These are phyloP conservation scores for Cokeromyces recurvatus DNA, from an alignment of 371 early-diverging fungal species.

Conservation along the genomic window DNA sequence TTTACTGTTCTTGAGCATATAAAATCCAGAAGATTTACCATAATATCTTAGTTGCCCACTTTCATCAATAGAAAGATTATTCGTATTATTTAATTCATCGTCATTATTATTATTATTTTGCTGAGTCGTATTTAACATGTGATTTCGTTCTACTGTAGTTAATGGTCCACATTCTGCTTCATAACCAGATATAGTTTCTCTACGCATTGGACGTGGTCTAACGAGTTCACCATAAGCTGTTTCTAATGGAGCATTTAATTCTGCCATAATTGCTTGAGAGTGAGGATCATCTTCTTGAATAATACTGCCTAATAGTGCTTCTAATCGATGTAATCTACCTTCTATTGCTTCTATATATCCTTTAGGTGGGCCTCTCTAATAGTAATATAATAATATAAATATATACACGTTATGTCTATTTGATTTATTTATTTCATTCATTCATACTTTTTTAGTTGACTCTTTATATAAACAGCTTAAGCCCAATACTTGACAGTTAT, in stretches of 20 bases:
- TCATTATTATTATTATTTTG: neutral
- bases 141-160: conserved; percentile 5
- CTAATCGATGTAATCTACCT: conserved; percentile 58
- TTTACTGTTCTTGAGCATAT: conserved; percentile 38
- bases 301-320: conserved; percentile 56
- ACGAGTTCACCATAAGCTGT: conserved; percentile 42
- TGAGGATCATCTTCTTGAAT: conserved; percentile 56
- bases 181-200: conserved; percentile 17
- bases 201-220: conserved; percentile 25
- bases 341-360: conserved; percentile 76
- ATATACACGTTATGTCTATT: neutral
- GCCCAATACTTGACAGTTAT: conserved; percentile 27
- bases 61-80: conserved; percentile 35
- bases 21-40: conserved; percentile 45
- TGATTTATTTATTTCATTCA: neutral
- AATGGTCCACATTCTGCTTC: conserved; percentile 14
- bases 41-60: conserved; percentile 44
- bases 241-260: conserved; percentile 50
- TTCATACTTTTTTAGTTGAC: conserved; percentile 36
- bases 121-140: neutral
- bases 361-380: conserved; percentile 62
- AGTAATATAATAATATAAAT: conserved; percentile 1
- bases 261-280: conserved; percentile 49
- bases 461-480: conserved; percentile 37
- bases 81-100: conserved; percentile 10